Base-by-base conservation (phyloP, 2,329 filamentous ascomycete species). In the Trichoderma guizhouense region DNA sequence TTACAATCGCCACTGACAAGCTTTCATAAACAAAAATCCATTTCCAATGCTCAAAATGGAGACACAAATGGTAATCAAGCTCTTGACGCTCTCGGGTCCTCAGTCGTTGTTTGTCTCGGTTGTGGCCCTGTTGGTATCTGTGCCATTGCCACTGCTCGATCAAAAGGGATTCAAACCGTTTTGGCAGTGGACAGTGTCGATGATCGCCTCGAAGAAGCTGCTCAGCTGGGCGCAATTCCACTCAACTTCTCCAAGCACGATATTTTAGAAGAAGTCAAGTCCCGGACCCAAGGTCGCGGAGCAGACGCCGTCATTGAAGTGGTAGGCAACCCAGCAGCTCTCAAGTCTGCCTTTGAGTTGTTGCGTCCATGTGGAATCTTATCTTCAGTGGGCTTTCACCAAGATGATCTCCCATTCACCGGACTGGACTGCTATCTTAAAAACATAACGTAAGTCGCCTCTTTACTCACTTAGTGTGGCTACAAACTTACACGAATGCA, bases 341-440 rank as follows among this genome's bases (percentile, higher is more conserved):
- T 67, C 21, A 26, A 57, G 6, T 55, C 64, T 28, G 64, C 64
- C 4, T 67, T 67, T 43, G 64, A 67, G 28, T n/a, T 57, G 14
- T 21, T 67, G 30, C 47, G 64, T 28, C 64, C 64, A 12, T 67
- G 64, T 43, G 64, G 64, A 9, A 39, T 58, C 6, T 7, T 67
- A 7, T 67, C 64, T 58, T 67, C 64, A 14, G 53, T 67, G 8
- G 64, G 64, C 5, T 67, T 67, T 21, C 64, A 67, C n/a, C 64
- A 67, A 9, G 51, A 36, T 2, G 15, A 55, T 6, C n/a, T 67
- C 5, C 64, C 64, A n/a, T 67, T 67, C 9, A 67, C 51, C 2
- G 64, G 47, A 3, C 30, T 57, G 9, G 47, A 67, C 9, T 55
- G 47, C 21, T 67, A 67, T 39, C 30, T 57, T 3, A 67, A 67